phyloP scores from a whole-genome alignment of 306 rosid genomes.

The Chamaecrista fasciculata region DNA sequence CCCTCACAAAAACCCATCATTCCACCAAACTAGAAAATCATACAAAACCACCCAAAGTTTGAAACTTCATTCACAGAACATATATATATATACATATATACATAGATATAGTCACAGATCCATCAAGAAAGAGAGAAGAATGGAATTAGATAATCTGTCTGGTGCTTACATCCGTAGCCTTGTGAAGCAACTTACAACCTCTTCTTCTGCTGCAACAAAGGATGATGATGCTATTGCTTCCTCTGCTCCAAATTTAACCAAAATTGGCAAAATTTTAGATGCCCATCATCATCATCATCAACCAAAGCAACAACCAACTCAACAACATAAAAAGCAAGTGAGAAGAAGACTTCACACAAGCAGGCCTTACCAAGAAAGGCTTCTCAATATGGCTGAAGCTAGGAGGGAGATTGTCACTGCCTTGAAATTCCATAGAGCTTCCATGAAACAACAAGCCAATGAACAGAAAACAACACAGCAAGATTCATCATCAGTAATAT shows the following conservation, averaged over 20 bases:
- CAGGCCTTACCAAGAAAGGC: constrained; percentile 72
- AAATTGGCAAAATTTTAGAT: constrained; percentile 30
- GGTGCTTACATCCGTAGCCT: constrained; percentile 64
- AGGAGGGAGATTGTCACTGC: constrained; percentile 83
- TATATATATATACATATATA: too few relatives aligned
- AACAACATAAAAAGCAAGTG: constrained; percentile 56
- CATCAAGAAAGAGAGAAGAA: constrained; percentile 31
- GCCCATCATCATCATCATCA: constrained; percentile 25
- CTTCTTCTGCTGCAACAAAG: too few relatives aligned
- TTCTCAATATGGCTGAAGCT: constrained; percentile 88
- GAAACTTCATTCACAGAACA: too few relatives aligned
- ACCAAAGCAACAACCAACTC: constrained; percentile 34
- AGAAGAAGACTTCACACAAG: constrained; percentile 67
- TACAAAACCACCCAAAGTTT: too few relatives aligned
- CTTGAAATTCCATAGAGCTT: constrained; percentile 74
- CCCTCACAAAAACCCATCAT: constrained; percentile 46
- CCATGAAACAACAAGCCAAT: constrained; percentile 57
- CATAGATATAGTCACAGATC: too few relatives aligned
- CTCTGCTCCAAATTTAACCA: constrained; percentile 21
- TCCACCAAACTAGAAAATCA: constrained; percentile 46
- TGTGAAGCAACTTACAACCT: constrained; percentile 54
- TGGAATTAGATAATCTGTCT: constrained; percentile 53
- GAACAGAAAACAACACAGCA: constrained; percentile 34
- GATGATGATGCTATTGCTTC: constrained; percentile 10
- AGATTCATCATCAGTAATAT: constrained; percentile 14